Evolutionary conservation across 306 rosid genomes (phyloP), one percentile per base, ranked within the genome.

Genomic region (Inga leiocalycina): DNA sequence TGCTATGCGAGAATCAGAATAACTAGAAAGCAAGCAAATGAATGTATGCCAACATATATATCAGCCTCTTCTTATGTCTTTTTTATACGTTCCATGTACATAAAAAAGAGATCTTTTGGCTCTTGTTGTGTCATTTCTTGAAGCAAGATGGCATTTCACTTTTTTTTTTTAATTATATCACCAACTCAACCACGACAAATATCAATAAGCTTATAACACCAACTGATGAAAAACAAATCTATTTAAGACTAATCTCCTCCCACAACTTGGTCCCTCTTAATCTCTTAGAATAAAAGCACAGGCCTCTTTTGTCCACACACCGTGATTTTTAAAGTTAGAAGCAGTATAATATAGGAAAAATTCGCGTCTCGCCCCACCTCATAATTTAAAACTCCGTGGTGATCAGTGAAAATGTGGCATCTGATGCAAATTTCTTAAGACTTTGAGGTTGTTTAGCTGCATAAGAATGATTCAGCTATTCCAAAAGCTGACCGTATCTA

Each of bases 61-160:
- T 22, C 44, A 41, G 54, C 19, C 6, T 20, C 34, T 70, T 41
- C 14, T 0, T 20, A 2, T 1, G 22, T 9, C 27, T 7, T n/a
- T 70, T 41, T 43, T 4, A 43, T 20, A 71, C 49, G 4, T 22
- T 72, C 4, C 41, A 22, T 45, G 32, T 24, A 14, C 76, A 72
- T 44, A 7, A n/a, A 57, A 77, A 79, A n/a, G 75, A 75, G 41
- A 74, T 34, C 17, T 49, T 16, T 74, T 51, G 78, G 78, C 78
- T 30, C 74, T 35, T 52, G 22, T 74, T 30, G n/a, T 51, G 83
- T 74, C 72, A 14, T 34, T 6, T 8, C 70, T 44, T 17, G 34
- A 65, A 68, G 66, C 68, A 44, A 22, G 10, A 46, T 35, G 74
- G 5, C 61, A 59, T 79, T 24, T 67, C 49, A 56, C 34, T 65